Base-by-base conservation (phyloP, 768 basidiomycete genomes). In the Coprinellus micaceus region DNA sequence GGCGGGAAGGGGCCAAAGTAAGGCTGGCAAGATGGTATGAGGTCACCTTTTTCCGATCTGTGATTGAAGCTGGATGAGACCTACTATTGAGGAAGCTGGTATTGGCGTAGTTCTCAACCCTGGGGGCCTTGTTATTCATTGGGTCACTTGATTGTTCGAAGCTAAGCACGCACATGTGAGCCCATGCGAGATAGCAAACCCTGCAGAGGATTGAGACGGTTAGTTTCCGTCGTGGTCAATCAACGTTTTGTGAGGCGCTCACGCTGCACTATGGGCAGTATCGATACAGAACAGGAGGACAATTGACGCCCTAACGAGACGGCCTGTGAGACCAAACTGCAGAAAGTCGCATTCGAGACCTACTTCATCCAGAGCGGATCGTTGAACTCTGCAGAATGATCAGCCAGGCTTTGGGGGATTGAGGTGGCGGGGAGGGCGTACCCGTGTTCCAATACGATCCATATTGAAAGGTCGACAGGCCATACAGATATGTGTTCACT, bases 401-500 rank as follows among this genome's bases (percentile, higher is more conserved):
- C 13, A 49, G 47, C 2, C 13, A 15, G 21, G 13, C 26, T 10
- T 15, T 13, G n/a, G n/a, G n/a, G n/a, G n/a, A 17, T 17, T 15
- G 17, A 13, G 30, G 9, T 30, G 21, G 26, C 13, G 15, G 4
- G 46, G 12, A 29, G 11, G 19, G 36, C 49, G 2, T 15, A 51
- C 49, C 29, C 7, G 19, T 36, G 24, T 24, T 33, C 17, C n/a
- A 51, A 17, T 51, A 51, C 28, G 49, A 15, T 22, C 29, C 33
- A 37, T 51, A 51, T 30, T 51, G 49, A 29, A 36, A 51, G 15
- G 30, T 51, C 19, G 30, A n/a, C 19, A 51, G 49, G 49, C 49
- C 49, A 29, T 51, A 51, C 10, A 51, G 49, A 37, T 51, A 51
- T 22, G 49, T 51, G 21, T 51, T 51, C 26, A 51, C 49, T 51